phyloP scores from a whole-genome alignment of 1,284 basidiomycete genomes.

The Ceratobasidium sp. region DNA sequence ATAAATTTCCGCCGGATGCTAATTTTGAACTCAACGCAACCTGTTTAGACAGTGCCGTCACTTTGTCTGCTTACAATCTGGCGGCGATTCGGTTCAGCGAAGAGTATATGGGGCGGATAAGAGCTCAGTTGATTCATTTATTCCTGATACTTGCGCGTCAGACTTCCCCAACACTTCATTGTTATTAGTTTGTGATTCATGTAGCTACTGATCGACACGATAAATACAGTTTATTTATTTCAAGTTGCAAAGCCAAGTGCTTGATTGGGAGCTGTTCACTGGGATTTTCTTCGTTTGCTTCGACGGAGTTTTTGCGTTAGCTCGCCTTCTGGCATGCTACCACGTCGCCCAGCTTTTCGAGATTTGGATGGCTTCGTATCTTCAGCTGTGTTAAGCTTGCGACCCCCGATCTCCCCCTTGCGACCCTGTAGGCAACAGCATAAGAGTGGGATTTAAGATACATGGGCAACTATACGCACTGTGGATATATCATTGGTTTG shows the following conservation, averaged over 20 bases:
- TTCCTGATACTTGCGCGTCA: slow-evolving; percentile 24
- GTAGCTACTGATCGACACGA: neutral
- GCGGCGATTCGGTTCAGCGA: slow-evolving; percentile 35
- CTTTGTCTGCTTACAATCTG: slow-evolving; percentile 9
- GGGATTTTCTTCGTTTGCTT: slow-evolving; percentile 35
- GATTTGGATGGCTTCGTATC: neutral
- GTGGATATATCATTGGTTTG: neutral
- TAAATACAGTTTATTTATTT: neutral
- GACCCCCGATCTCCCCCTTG: neutral
- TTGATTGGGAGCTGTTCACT: neutral
- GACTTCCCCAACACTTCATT: slow-evolving; percentile 33
- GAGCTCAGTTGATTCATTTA: slow-evolving; percentile 7
- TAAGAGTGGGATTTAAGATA: neutral
- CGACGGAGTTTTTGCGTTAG: slow-evolving; percentile 16
- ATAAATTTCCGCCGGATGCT: neutral
- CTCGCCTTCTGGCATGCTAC: neutral
- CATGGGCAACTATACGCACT: neutral
- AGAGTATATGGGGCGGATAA: slow-evolving; percentile 33
- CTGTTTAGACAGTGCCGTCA: slow-evolving; percentile 32
- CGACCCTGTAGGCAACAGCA: neutral
- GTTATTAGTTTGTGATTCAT: neutral
- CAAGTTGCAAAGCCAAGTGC: neutral
- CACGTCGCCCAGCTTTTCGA: neutral
- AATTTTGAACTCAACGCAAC: slow-evolving; percentile 25
- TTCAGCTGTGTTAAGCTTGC: neutral